Conservation (phyloP, 495 filamentous ascomycete species). For the Neurospora sp. region DNA sequence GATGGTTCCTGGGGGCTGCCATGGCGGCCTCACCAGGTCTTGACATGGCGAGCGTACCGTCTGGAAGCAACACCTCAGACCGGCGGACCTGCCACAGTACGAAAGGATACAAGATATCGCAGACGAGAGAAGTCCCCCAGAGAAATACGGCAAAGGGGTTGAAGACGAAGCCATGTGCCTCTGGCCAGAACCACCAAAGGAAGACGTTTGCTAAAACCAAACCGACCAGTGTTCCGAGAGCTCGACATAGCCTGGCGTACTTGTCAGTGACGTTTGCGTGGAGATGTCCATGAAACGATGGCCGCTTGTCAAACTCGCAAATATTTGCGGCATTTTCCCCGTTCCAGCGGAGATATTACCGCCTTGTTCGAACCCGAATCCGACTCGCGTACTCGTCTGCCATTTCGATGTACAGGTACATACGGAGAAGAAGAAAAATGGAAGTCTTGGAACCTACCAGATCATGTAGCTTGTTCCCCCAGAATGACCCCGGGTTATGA, state of each 20-base stretch:
- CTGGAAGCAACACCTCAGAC: conserved; percentile 20
- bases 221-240: conserved; percentile 27
- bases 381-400: neutral
- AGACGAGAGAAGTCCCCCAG: conserved; percentile 19
- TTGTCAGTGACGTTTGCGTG: neutral
- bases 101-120: conserved; percentile 30
- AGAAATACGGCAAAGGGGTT: conserved; percentile 25
- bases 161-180: conserved; percentile 29
- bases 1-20: neutral
- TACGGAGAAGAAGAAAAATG: neutral
- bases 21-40: neutral
- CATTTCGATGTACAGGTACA: neutral
- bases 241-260: conserved; percentile 21
- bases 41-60: conserved; percentile 18
- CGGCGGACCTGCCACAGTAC: conserved; percentile 23
- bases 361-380: neutral
- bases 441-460: conserved; percentile 22
- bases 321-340: neutral
- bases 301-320: neutral
- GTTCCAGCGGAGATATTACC: neutral
- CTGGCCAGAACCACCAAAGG: conserved; percentile 32
- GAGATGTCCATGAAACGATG: neutral
- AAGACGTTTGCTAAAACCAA: conserved; percentile 19
- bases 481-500: conserved; percentile 26
- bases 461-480: conserved; percentile 31